These are phyloP conservation scores for Diplodia corticola DNA, from an alignment of 2,329 filamentous ascomycete genomes.

Conservation along the genomic window DNA sequence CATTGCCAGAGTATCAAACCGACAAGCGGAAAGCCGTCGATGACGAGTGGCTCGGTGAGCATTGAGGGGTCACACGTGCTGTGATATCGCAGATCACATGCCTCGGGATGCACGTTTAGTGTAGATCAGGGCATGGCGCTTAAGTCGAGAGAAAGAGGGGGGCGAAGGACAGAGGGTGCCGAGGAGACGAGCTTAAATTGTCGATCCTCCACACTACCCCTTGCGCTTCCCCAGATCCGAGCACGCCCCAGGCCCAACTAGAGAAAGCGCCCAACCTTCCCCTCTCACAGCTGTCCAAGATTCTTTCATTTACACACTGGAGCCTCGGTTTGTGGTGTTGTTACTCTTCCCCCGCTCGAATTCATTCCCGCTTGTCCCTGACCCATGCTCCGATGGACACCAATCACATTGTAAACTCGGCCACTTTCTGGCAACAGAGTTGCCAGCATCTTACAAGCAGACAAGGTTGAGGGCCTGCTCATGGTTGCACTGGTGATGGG, in stretches of 20 bases:
- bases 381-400: neutral
- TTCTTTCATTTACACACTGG: neutral
- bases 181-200: constrained; percentile 18
- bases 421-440: neutral
- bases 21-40: neutral
- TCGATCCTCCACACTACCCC: constrained; percentile 22
- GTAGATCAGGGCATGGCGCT: neutral
- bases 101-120: neutral
- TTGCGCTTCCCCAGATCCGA: constrained; percentile 16
- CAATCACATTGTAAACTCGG: neutral
- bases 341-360: neutral
- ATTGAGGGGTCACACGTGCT: neutral
- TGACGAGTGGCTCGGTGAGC: neutral
- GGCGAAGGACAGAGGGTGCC: neutral
- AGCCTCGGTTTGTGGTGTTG: constrained; percentile 12
- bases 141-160: neutral
- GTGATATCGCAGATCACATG: neutral
- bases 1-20: neutral
- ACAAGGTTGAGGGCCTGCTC: neutral
- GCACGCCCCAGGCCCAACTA: constrained; percentile 1
- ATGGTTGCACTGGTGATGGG: neutral
- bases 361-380: neutral
- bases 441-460: neutral
- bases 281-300: neutral
- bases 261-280: constrained; percentile 9